Evolutionary conservation across 352 stramenopile genomes (phyloP).

Genomic region (Pythium scleroteichum): DNA sequence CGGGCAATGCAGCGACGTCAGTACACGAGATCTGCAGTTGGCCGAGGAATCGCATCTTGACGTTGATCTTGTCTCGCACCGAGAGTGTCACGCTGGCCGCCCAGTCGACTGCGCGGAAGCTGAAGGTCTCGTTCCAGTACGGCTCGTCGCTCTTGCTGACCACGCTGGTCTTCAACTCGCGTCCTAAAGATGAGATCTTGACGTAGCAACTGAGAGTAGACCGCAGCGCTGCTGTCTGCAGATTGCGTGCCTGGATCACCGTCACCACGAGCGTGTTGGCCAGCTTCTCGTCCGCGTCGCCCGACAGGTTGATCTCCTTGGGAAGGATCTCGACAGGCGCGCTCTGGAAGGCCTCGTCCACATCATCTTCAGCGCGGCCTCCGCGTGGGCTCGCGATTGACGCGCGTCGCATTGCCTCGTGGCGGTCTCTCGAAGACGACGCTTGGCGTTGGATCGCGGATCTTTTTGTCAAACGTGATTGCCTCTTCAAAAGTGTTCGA

Average conservation of each 20-base stretch:
- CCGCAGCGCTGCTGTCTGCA: slow-evolving; percentile 50
- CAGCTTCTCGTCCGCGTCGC: slow-evolving; percentile 54
- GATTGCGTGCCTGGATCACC: slow-evolving; percentile 59
- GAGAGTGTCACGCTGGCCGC: slow-evolving; percentile 62
- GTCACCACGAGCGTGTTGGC: slow-evolving; percentile 77
- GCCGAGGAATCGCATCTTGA: slow-evolving; percentile 74
- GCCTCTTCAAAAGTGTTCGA: not conserved
- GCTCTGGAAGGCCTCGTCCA: slow-evolving; percentile 22
- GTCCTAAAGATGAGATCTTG: slow-evolving; percentile 62
- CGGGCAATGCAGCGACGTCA: slow-evolving; percentile 52
- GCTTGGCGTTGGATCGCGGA: not conserved
- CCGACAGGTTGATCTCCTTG: slow-evolving; percentile 53
- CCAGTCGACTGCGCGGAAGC: slow-evolving; percentile 70
- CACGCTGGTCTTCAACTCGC: slow-evolving; percentile 74
- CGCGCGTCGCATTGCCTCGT: slow-evolving; percentile 18
- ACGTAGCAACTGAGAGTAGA: slow-evolving; percentile 71
- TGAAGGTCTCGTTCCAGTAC: slow-evolving; percentile 78
- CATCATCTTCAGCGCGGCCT: not conserved
- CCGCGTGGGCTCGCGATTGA: not conserved
- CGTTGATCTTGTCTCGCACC: slow-evolving; percentile 66
- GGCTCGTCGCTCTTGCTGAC: slow-evolving; percentile 63
- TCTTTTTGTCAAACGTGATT: slow-evolving; percentile 3
- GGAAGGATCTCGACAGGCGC: slow-evolving; percentile 59
- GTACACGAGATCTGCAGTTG: slow-evolving; percentile 59
- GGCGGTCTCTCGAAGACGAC: not conserved